Base-by-base conservation (phyloP, 805 yeast species). In the Metschnikowia matae region DNA sequence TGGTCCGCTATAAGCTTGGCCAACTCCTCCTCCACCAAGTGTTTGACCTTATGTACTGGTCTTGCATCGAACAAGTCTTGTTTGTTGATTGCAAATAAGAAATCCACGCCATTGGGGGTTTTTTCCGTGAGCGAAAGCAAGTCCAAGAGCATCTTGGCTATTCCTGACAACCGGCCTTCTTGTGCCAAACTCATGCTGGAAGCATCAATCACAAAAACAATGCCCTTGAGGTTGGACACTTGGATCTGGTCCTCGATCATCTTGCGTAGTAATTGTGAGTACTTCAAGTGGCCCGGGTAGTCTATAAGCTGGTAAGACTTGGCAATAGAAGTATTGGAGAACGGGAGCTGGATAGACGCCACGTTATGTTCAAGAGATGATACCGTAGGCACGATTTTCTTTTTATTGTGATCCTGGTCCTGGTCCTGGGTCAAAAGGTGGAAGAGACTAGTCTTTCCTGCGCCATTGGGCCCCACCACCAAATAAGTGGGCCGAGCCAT, bases 241-340 rank as follows among this genome's bases (percentile, higher is more conserved):
- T 69, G 63, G 26, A 70, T 60, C 40, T 70, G 73, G 15, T 69
- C 70, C 50, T 72, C 70, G 41, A 83, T 62, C 55, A 77, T 70
- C 50, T 79, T 78, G 48, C 78, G 77, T 51, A 82, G 71, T 46
- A 84, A 69, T 50, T 81, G 79, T 48, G 79, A 80, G 57, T 91
- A 80, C 66, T 89, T 89, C 49, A 79, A 70, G 68, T 87, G 90
- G n/a, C 97, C 97, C 2, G 99, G 99, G 54, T 83, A 83, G 61
- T 92, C 98, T 46, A 85, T 75, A 37, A 91, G 65, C 53, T 77
- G 80, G 61, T 53, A 73, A 31, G 56, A 49, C 71, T 77, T 49
- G 60, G 67, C 51, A 65, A 74, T 57, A 62, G 68, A 44, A 54
- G 70, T 48, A 44, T 62, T 65, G 37, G 74, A 55, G 40, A 72